These are phyloP conservation scores for Fusarium irregulare DNA, from an alignment of 2,329 filamentous ascomycete genomes.

Conservation along the genomic window DNA sequence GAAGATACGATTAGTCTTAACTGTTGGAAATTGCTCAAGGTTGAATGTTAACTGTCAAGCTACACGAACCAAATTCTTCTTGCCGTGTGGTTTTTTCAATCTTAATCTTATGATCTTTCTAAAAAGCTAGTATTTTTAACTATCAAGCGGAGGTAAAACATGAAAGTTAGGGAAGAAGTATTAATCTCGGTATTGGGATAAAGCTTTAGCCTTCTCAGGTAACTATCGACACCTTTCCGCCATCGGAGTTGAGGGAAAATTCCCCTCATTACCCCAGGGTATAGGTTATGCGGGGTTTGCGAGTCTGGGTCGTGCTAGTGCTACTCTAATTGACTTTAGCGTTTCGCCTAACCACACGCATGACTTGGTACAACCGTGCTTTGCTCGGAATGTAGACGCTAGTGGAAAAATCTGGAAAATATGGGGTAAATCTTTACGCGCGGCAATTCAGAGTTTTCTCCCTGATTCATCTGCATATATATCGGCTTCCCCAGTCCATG, in stretches of 20 bases:
- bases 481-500: neutral
- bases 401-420: neutral
- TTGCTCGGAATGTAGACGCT: neutral
- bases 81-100: too few relatives aligned
- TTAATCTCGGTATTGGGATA: neutral
- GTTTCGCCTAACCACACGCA: neutral
- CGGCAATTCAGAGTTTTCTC: neutral
- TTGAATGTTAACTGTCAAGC: too few relatives aligned
- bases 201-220: neutral
- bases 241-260: too few relatives aligned
- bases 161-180: neutral
- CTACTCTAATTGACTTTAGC: conserved; percentile 1
- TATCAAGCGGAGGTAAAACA: too few relatives aligned
- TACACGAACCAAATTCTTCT: too few relatives aligned
- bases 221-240: neutral
- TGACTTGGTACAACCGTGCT: neutral
- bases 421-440: conserved; percentile 19
- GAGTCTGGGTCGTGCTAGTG: conserved; percentile 9
- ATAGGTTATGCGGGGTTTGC: conserved; percentile 2
- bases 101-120: too few relatives aligned
- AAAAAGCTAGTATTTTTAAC: too few relatives aligned
- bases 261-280: conserved; percentile 1
- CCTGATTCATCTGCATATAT: neutral
- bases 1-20: too few relatives aligned
- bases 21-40: too few relatives aligned